Evolutionary conservation across 108 stramenopile species (phyloP).

Genomic region (Cylindrotheca fusiformis): DNA sequence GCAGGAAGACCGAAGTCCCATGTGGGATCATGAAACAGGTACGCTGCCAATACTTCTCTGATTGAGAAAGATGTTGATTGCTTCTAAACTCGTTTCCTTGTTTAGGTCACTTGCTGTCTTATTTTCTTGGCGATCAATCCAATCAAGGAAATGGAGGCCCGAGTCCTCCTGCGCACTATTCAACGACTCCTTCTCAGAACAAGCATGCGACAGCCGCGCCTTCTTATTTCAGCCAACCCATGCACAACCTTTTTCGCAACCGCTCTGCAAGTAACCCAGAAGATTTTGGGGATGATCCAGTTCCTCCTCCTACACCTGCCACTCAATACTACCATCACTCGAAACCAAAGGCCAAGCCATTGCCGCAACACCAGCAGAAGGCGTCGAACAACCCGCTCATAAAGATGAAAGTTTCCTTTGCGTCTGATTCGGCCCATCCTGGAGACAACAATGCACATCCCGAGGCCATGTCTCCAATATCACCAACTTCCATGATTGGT

Average conservation of each 20-base stretch:
- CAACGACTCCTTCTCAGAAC: not conserved
- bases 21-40: slow-evolving; percentile 46
- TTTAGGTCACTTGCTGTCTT: slow-evolving; percentile 69
- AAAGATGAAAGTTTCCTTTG: not conserved
- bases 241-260: too few relatives aligned
- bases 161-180: slow-evolving; percentile 11
- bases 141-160: slow-evolving; percentile 1
- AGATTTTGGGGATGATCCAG: slow-evolving; percentile 11
- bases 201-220: not conserved
- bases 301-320: slow-evolving; percentile 31
- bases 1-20: slow-evolving; percentile 21
- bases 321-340: slow-evolving; percentile 30
- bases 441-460: not conserved
- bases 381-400: not conserved
- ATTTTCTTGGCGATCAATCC: slow-evolving; percentile 58
- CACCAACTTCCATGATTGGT: slow-evolving; percentile 67
- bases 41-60: not conserved
- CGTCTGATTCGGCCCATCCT: not conserved
- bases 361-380: not conserved
- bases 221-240: not conserved
- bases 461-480: slow-evolving; percentile 50
- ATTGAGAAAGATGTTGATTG: not conserved
- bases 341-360: not conserved
- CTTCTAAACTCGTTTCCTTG: not conserved
- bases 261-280: not conserved